Evolutionary conservation across 257 asterid genomes (phyloP).

Genomic region (Jaltomata sinuosa): DNA sequence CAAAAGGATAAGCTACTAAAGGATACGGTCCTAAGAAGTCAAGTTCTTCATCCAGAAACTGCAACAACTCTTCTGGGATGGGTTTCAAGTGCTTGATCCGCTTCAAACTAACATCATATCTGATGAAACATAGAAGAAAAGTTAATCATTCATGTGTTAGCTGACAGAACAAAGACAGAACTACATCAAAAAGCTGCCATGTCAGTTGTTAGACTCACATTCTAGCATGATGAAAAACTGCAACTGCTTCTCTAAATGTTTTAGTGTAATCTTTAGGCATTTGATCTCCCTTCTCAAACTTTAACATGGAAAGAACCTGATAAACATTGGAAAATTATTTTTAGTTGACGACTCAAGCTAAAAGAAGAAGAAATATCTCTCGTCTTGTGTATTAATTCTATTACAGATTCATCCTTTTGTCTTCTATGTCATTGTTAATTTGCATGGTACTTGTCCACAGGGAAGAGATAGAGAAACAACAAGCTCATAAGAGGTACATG

Average conservation of each 20-base stretch:
- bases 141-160: not conserved
- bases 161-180: not conserved
- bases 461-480: too few relatives aligned
- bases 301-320: constrained; percentile 54
- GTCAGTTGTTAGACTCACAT: constrained; percentile 30
- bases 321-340: not conserved
- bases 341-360: too few relatives aligned
- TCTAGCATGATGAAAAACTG: constrained; percentile 69
- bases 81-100: constrained; percentile 59
- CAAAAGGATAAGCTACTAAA: constrained; percentile 44
- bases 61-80: constrained; percentile 45
- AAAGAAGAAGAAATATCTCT: too few relatives aligned
- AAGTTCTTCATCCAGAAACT: constrained; percentile 31
- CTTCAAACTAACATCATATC: constrained; percentile 58
- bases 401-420: too few relatives aligned
- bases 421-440: too few relatives aligned
- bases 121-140: constrained; percentile 5
- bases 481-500: too few relatives aligned
- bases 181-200: not conserved
- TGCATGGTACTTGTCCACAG: too few relatives aligned
- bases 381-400: too few relatives aligned
- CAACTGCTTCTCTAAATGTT: constrained; percentile 60
- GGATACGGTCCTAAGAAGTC: constrained; percentile 92
- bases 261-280: constrained; percentile 58
- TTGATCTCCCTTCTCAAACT: constrained; percentile 49